Evolutionary conservation across 2,329 filamentous ascomycete genomes (phyloP).

Genomic region (Cytospora chrysosperma): DNA sequence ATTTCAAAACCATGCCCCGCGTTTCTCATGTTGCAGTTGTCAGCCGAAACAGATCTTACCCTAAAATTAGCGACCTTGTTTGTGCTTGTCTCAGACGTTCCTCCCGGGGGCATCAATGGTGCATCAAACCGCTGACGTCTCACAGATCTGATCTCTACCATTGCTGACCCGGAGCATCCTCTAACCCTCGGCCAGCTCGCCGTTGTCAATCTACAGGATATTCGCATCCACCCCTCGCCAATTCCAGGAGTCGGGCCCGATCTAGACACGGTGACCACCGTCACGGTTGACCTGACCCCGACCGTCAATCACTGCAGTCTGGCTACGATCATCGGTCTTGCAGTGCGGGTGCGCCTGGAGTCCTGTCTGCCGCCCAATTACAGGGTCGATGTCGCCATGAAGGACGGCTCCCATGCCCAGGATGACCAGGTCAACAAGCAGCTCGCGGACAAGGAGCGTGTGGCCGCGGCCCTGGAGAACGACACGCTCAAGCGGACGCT

Average conservation of each 20-base stretch:
- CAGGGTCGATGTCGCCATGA: constrained; percentile 88
- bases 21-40: not conserved
- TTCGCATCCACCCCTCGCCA: constrained; percentile 71
- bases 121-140: constrained; percentile 38
- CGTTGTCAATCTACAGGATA: constrained; percentile 94
- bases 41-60: not conserved
- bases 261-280: constrained; percentile 62
- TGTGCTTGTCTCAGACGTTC: constrained; percentile 3
- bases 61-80: not conserved
- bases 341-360: constrained; percentile 87
- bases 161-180: constrained; percentile 95
- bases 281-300: constrained; percentile 87
- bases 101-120: no score
- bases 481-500: constrained; percentile 84
- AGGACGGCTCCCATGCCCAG: constrained; percentile 92
- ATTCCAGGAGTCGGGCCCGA: constrained; percentile 51
- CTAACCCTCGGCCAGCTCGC: constrained; percentile 89
- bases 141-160: constrained; percentile 86
- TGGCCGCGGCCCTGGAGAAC: constrained; percentile 93
- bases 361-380: constrained; percentile 89
- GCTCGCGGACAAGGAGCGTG: constrained; percentile 91
- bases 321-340: constrained; percentile 92
- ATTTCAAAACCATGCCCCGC: not conserved
- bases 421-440: constrained; percentile 97
- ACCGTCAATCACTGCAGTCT: constrained; percentile 97